Conservation (phyloP, 768 basidiomycete genomes). For the Leccinum uliginosum region DNA sequence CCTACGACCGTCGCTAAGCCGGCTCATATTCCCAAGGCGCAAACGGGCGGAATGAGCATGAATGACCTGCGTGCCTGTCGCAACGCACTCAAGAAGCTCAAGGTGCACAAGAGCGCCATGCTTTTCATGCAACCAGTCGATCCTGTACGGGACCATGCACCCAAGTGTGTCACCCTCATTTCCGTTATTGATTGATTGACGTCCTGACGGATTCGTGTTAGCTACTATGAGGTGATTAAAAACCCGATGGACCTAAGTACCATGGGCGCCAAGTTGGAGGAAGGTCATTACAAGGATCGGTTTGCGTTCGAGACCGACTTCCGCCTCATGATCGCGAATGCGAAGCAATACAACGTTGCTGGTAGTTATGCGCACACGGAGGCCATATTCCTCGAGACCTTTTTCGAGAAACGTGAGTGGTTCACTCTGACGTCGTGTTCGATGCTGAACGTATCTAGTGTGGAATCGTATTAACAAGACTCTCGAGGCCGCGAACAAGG, state of each 20-base stretch:
- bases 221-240: conserved; percentile 88
- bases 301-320: conserved; percentile 85
- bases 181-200: conserved; percentile 5
- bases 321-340: conserved; percentile 82
- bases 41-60: conserved; percentile 69
- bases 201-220: conserved; percentile 26
- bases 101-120: conserved; percentile 63
- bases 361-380: conserved; percentile 72
- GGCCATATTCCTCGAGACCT: conserved; percentile 67
- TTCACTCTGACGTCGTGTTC: conserved; percentile 1
- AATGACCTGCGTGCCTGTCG: conserved; percentile 74
- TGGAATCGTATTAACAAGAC: conserved; percentile 89
- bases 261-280: conserved; percentile 80
- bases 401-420: conserved; percentile 81
- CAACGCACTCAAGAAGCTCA: conserved; percentile 76
- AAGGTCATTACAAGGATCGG: conserved; percentile 81
- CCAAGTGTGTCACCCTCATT: conserved; percentile 48
- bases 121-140: conserved; percentile 91
- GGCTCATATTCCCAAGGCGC: conserved; percentile 61
- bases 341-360: conserved; percentile 75
- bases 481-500: conserved; percentile 59
- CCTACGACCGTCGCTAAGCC: conserved; percentile 31
- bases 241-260: conserved; percentile 94
- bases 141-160: conserved; percentile 87
- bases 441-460: conserved; percentile 43